Percentiles rank a stretch among this genome's conserved stretches.
phyloP scores from a whole-genome alignment of 371 early-diverging fungal genomes.

The Haplosporangium sp. region DNA sequence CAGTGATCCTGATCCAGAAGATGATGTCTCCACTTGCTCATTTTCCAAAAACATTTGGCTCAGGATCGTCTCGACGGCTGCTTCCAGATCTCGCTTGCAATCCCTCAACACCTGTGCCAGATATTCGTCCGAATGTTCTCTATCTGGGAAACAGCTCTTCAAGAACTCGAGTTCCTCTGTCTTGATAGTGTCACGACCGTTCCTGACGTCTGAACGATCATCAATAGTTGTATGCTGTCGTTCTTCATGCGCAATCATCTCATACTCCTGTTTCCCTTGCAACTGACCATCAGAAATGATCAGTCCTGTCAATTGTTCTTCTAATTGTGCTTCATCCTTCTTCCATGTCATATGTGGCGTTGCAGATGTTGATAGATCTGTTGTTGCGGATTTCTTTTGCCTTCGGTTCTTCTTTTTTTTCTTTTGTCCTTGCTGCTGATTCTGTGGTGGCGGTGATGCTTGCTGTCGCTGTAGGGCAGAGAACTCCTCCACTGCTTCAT shows the following conservation, averaged over 20 bases:
- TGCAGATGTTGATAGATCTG: background rate
- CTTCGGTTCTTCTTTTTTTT: slow-evolving; percentile 10
- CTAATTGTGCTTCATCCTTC: background rate
- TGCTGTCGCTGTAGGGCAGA: background rate
- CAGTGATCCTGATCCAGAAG: slow-evolving; percentile 40
- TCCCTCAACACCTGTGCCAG: slow-evolving; percentile 30
- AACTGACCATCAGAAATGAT: background rate
- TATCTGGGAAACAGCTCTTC: slow-evolving; percentile 48
- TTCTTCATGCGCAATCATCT: background rate
- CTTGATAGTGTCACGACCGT: slow-evolving; percentile 3
- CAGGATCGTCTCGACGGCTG: slow-evolving; percentile 42
- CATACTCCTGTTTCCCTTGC: background rate
- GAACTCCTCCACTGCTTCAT: background rate
- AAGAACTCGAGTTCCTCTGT: slow-evolving; percentile 44
- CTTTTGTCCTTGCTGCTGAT: background rate
- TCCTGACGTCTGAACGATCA: background rate
- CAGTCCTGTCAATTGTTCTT: background rate
- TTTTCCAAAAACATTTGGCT: slow-evolving; percentile 54
- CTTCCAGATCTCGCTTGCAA: slow-evolving; percentile 34
- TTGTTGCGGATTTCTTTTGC: slow-evolving; percentile 7
- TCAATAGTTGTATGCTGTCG: background rate
- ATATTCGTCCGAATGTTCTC: slow-evolving; percentile 44
- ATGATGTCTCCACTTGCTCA: slow-evolving; percentile 50
- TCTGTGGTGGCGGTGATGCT: background rate
- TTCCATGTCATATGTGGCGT: background rate